These are phyloP conservation scores for Sporothrix humicola DNA, from an alignment of 2,329 filamentous ascomycete genomes.

Conservation along the genomic window DNA sequence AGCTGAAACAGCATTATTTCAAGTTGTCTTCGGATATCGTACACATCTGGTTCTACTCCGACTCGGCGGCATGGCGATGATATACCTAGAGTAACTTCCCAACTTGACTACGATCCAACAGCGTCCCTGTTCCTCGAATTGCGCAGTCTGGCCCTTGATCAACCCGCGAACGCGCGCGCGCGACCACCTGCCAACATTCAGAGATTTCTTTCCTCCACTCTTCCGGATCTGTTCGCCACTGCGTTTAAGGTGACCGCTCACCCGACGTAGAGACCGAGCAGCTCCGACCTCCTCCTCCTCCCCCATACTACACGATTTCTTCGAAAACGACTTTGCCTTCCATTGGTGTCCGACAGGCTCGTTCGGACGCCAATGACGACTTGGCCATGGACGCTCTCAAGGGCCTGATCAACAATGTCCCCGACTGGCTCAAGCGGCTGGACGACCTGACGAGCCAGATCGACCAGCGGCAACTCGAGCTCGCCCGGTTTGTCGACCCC, in stretches of 20 bases:
- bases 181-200: neutral
- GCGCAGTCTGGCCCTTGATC: no score
- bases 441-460: conserved; percentile 67
- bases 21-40: neutral
- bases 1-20: no score
- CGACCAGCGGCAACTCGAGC: conserved; percentile 64
- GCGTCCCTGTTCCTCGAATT: no score
- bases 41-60: neutral
- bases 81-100: no score
- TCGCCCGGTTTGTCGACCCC: conserved; percentile 51
- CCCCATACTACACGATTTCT: neutral
- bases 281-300: neutral
- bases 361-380: conserved; percentile 19
- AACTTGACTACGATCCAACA: no score
- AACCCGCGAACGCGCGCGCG: conserved; percentile 10
- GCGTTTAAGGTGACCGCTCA: conserved; percentile 2
- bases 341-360: neutral
- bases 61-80: neutral
- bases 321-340: neutral
- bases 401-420: conserved; percentile 61
- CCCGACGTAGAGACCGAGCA: neutral
- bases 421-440: conserved; percentile 64
- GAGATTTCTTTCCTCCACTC: neutral
- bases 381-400: conserved; percentile 59
- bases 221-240: neutral